phyloP scores from a whole-genome alignment of 2,329 filamentous ascomycete species.

The Aspergillus nomiae region DNA sequence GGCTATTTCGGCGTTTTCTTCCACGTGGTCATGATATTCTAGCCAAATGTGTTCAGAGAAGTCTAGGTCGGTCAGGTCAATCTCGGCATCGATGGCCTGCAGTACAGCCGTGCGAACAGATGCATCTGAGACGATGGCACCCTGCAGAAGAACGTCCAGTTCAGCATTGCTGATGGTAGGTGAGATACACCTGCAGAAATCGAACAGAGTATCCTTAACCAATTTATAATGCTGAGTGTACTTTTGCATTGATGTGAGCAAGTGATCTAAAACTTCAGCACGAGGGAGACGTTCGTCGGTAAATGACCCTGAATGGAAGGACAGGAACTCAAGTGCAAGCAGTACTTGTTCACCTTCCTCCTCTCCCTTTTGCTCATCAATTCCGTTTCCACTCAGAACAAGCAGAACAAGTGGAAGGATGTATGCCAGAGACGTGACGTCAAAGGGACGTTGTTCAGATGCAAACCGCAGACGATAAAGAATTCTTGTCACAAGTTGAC shows the following conservation, averaged over 20 bases:
- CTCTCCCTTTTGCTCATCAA: conserved; percentile 65
- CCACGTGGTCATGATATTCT: conserved; percentile 84
- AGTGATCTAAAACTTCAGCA: conserved; percentile 67
- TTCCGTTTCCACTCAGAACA: conserved; percentile 76
- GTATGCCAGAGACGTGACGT: conserved; percentile 84
- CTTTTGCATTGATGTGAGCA: conserved; percentile 81
- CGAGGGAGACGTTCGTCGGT: conserved; percentile 75
- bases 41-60: conserved; percentile 94
- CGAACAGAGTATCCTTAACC: conserved; percentile 87
- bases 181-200: conserved; percentile 81
- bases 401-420: conserved; percentile 79
- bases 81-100: conserved; percentile 85
- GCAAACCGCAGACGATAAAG: conserved; percentile 88
- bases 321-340: conserved; percentile 81
- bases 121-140: conserved; percentile 74
- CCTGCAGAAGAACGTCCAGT: conserved; percentile 73
- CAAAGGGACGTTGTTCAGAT: conserved; percentile 91
- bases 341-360: conserved; percentile 88
- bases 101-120: conserved; percentile 82
- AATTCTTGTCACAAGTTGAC: conserved; percentile 80
- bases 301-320: conserved; percentile 81
- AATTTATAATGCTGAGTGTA: conserved; percentile 94
- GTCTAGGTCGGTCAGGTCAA: conserved; percentile 84
- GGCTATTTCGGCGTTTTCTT: conserved; percentile 82
- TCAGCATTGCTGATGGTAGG: conserved; percentile 76